These are phyloP conservation scores for Trichoderma endophyticum DNA, from an alignment of 2,329 filamentous ascomycete genomes.

Conservation along the genomic window DNA sequence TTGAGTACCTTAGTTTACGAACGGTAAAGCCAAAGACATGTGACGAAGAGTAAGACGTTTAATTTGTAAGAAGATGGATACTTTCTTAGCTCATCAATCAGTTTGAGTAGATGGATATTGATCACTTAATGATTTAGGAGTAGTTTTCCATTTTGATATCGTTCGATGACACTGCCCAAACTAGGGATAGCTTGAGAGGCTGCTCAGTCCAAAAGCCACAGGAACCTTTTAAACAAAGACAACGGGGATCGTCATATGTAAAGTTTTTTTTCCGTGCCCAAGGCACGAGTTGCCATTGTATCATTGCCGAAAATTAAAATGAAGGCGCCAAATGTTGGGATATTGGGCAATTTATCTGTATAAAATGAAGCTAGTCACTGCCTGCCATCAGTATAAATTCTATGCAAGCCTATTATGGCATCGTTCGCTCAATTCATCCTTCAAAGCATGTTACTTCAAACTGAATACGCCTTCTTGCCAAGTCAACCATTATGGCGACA, in stretches of 20 bases:
- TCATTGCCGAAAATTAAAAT: not conserved
- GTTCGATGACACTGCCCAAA: not conserved
- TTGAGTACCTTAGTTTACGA: not conserved
- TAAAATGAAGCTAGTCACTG: not conserved
- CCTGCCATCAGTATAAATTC: not conserved
- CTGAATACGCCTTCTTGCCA: not conserved
- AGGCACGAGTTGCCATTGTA: not conserved
- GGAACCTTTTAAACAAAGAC: not conserved
- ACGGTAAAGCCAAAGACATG: not conserved
- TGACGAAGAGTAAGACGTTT: not conserved
- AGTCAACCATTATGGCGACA: not conserved
- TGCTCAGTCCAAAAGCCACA: not conserved
- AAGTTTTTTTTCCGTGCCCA: not conserved
- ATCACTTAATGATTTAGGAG: too few relatives aligned
- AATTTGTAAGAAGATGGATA: not conserved
- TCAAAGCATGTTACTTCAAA: not conserved
- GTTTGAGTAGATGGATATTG: too few relatives aligned
- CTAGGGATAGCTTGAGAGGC: not conserved
- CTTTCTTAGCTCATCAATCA: too few relatives aligned
- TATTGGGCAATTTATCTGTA: not conserved
- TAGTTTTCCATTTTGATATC: not conserved
- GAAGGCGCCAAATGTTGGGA: not conserved
- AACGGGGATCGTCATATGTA: not conserved
- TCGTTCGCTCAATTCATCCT: not conserved
- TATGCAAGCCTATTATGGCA: not conserved